Base-by-base conservation (phyloP, 2,329 filamentous ascomycete genomes). In the Drechslerella dactyloides region DNA sequence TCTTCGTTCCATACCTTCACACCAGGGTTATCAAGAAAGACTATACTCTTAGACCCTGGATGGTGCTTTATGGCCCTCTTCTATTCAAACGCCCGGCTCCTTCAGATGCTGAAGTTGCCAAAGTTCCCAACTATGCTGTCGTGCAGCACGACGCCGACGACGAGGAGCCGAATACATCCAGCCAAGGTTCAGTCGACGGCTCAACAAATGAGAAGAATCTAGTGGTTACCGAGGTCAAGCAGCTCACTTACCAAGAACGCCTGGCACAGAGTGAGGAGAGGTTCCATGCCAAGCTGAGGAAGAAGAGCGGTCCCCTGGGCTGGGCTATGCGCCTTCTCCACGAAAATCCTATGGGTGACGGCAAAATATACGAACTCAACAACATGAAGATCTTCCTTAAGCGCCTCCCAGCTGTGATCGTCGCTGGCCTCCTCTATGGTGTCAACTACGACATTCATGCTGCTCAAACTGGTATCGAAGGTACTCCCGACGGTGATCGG, bases 241-340 rank as follows among this genome's bases (percentile, higher is more conserved):
- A 86, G 69, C 77, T 81, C 42, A 83, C 80, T 48, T 90, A 91
- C 83, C 83, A 88, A 79, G 82, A 87, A 74, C 82, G 90, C 60
- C 78, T 87, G 61, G 83, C 81, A 2, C 80, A 86, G 64, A 85
- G 84, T 6, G 81, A 87, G 66, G 83, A 82, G 19, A 83, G 81
- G 51, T 83, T 88, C 76, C 85, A 89, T 78, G 85, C 85, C 21
- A 85, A 85, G 76, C 86, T 93, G 60, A 81, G 85, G 64, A 81
- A 85, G 79, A 84, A 83, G 66, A 81, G 81, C 1, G 89, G 90
- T 24, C 89, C 88, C 56, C 83, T 93, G n/a, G 90, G 87, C 76
- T 93, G 90, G 90, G 90, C 89, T 40, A 90, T 93, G 88, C 89
- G 90, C 75, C 85, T 83, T 56, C 86, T 93, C 19, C 89, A 86